Percentiles rank a stretch among this genome's conserved stretches.
Conservation (phyloP, 2,329 filamentous ascomycete genomes). For the Fusarium compactum region DNA sequence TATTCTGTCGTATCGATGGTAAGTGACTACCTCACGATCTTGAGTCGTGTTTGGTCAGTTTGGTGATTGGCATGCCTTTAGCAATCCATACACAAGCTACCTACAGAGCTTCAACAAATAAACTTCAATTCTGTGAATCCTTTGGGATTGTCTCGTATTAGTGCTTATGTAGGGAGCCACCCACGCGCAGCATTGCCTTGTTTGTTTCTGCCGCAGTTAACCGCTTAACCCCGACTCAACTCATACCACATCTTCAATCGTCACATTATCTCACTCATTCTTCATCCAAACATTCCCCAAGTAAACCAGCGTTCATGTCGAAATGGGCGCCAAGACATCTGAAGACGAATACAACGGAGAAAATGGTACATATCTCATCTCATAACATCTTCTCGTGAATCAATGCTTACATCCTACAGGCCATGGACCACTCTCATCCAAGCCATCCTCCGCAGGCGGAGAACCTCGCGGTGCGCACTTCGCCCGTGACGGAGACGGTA, state of each 20-base stretch:
- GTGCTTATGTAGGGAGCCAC: neutral
- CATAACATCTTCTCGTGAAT: neutral
- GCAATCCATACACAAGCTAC: too few relatives aligned
- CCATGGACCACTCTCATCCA: slow-evolving; percentile 33
- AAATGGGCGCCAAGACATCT: slow-evolving; percentile 57
- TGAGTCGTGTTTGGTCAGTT: neutral
- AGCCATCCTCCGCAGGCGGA: slow-evolving; percentile 50
- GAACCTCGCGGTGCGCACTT: slow-evolving; percentile 57
- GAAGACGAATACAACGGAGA: slow-evolving; percentile 52
- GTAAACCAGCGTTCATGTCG: slow-evolving; percentile 45
- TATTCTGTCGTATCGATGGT: neutral
- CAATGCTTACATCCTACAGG: slow-evolving; percentile 30
- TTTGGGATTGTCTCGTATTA: neutral
- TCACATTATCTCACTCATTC: slow-evolving; percentile 10
- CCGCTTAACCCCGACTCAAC: slow-evolving; percentile 14
- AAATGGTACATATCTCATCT: slow-evolving; percentile 47
- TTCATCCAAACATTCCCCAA: slow-evolving; percentile 10
- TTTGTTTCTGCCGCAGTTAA: slow-evolving; percentile 27
- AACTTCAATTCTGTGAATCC: neutral
- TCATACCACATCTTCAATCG: neutral
- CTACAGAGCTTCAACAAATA: neutral
- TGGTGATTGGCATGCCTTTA: neutral
- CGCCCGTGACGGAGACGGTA: slow-evolving; percentile 58
- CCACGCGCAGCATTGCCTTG: slow-evolving; percentile 10
- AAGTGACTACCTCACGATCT: neutral